Evolutionary conservation across 2,329 filamentous ascomycete species (phyloP), one percentile per base, ranked within the genome.

Genomic region (Colletotrichum orchidophilum): DNA sequence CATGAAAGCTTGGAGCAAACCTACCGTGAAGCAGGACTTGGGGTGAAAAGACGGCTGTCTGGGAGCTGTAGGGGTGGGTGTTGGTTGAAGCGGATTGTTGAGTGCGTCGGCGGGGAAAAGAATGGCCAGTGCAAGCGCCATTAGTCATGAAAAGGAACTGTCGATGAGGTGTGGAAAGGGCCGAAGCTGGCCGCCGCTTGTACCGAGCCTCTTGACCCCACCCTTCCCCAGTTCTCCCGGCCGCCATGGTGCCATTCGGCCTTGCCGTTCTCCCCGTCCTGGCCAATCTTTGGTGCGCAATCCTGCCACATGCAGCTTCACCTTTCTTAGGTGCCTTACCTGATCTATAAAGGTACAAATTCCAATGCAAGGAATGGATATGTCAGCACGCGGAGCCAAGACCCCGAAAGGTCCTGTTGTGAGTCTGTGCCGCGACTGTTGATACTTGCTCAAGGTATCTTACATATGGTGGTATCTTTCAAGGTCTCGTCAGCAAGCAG

Each of bases 381-480:
- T 71, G 68, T 71, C 68, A 68, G 68, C 68, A 71, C 59, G 58
- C 68, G 68, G 64, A 71, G 63, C 63, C 64, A 42, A 63, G 58
- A 63, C 68, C 39, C 68, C 63, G 68, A 62, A 49, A n/a, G 33
- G 18, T 26, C 63, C 35, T 46, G 9, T 58, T 39, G 52, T 53
- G 59, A 12, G 35, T n/a, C 18, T 61, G 42, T 26, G 24, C 35
- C 18, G 54, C 54, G 35, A 31, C n/a, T 24, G 35, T 39, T 39
- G 35, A 39, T 15, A 39, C 35, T 39, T 39, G 39, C 39, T 46
- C 39, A 46, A 46, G 18, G 39, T 46, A 18, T 18, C 8, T 18
- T 3, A 15, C 13, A 12, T 15, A 39, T n/a, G 39, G 39, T 46
- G 39, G 7, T 6, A 8, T 15, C 39, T 46, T 4, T 18, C n/a